Conservation (phyloP, 2,329 filamentous ascomycete species). For the Cladosporium sp. region DNA sequence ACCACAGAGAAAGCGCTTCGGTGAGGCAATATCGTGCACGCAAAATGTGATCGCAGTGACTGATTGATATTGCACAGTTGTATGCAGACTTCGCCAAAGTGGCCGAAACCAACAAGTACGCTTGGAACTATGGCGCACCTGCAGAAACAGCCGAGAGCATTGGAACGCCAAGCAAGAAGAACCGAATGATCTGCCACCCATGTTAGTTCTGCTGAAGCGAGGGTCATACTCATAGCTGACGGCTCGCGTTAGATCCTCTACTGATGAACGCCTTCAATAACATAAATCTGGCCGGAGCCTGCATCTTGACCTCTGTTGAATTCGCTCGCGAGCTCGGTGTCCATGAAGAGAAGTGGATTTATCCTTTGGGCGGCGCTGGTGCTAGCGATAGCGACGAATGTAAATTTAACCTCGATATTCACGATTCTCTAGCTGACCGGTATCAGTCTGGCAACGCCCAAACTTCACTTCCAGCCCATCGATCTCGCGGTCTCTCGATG, state of each 20-base stretch:
- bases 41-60: neutral
- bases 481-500: constrained; percentile 59
- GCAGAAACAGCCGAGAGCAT: constrained; percentile 54
- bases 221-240: neutral
- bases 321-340: constrained; percentile 58
- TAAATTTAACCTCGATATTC: constrained; percentile 32
- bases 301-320: constrained; percentile 59
- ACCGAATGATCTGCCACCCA: constrained; percentile 68
- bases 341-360: constrained; percentile 60
- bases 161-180: constrained; percentile 54
- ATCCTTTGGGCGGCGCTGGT: constrained; percentile 64
- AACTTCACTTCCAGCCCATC: constrained; percentile 60
- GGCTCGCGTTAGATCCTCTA: constrained; percentile 57
- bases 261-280: constrained; percentile 73
- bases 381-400: constrained; percentile 59
- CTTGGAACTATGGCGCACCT: constrained; percentile 58
- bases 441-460: constrained; percentile 61
- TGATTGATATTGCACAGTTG: constrained; percentile 37
- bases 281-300: constrained; percentile 63
- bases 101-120: constrained; percentile 53
- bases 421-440: neutral
- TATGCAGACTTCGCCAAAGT: constrained; percentile 63
- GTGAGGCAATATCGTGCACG: neutral
- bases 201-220: constrained; percentile 48
- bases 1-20: constrained; percentile 58